Conservation (phyloP, 75 land plant genomes). For the Adiantum capillusveneris region DNA sequence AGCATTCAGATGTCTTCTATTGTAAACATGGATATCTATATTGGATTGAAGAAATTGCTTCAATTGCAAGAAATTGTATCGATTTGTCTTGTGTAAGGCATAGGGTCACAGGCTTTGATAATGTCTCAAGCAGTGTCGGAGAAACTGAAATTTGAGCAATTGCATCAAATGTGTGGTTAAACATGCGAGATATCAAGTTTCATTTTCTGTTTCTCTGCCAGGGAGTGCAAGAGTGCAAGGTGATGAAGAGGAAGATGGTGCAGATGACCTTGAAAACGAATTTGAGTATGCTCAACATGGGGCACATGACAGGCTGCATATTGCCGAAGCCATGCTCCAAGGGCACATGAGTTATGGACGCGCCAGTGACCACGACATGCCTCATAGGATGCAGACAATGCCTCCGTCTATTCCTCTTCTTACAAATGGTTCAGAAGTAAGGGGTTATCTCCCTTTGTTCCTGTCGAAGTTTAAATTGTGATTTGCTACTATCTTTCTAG, state of each 20-base stretch:
- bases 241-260: conserved; percentile 91
- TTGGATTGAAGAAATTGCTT: background rate
- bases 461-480: background rate
- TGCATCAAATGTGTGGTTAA: too few relatives aligned
- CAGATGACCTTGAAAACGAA: conserved; percentile 85
- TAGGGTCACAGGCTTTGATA: too few relatives aligned
- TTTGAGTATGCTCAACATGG: conserved; percentile 41
- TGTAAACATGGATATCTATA: background rate
- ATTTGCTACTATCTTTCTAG: background rate
- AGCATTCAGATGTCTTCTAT: too few relatives aligned
- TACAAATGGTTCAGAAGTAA: conserved; percentile 78
- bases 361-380: conserved; percentile 28
- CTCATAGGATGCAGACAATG: conserved; percentile 16
- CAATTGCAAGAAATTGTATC: background rate
- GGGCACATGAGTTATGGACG: conserved; percentile 53
- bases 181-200: too few relatives aligned
- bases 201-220: too few relatives aligned
- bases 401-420: conserved; percentile 52
- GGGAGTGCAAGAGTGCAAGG: conserved; percentile 86
- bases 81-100: too few relatives aligned
- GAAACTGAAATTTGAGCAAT: too few relatives aligned
- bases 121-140: too few relatives aligned
- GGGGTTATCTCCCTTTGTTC: background rate
- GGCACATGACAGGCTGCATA: conserved; percentile 30
- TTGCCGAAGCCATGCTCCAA: conserved; percentile 42